Conservation (phyloP, 768 basidiomycete species). For the Lyophyllum shimeji region DNA sequence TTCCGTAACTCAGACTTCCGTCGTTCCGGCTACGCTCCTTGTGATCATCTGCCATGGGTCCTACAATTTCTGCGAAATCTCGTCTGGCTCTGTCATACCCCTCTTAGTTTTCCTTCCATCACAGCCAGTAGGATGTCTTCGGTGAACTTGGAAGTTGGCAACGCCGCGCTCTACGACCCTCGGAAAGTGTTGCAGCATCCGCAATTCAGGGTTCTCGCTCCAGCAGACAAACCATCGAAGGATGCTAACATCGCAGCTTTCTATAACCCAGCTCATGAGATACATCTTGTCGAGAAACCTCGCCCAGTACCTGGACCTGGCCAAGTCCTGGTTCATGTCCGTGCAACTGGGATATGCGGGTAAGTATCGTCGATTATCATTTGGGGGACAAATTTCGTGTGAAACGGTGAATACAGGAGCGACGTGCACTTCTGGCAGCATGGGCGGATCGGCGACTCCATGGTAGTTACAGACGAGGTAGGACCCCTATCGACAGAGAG, state of each 20-base stretch:
- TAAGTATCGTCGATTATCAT: constrained; percentile 24
- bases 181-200: constrained; percentile 56
- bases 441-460: constrained; percentile 65
- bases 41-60: not conserved
- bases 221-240: constrained; percentile 48
- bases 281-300: constrained; percentile 68
- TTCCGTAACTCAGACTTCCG: not conserved
- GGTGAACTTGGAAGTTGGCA: constrained; percentile 27
- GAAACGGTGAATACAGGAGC: constrained; percentile 38
- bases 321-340: constrained; percentile 65
- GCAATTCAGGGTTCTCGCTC: constrained; percentile 50
- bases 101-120: not conserved
- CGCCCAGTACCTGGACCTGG: constrained; percentile 59
- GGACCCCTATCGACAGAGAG: constrained; percentile 5
- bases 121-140: constrained; percentile 21
- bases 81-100: not conserved
- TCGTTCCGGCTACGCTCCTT: not conserved
- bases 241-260: constrained; percentile 59
- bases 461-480: constrained; percentile 70
- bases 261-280: constrained; percentile 62
- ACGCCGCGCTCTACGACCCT: constrained; percentile 52
- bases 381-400: not conserved
- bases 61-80: constrained; percentile 1
- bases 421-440: constrained; percentile 78
- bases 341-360: constrained; percentile 73